Percentiles rank a stretch among this genome's conserved stretches.
These are phyloP conservation scores for Medicago lupulina DNA, from an alignment of 306 rosid species.

Conservation along the genomic window DNA sequence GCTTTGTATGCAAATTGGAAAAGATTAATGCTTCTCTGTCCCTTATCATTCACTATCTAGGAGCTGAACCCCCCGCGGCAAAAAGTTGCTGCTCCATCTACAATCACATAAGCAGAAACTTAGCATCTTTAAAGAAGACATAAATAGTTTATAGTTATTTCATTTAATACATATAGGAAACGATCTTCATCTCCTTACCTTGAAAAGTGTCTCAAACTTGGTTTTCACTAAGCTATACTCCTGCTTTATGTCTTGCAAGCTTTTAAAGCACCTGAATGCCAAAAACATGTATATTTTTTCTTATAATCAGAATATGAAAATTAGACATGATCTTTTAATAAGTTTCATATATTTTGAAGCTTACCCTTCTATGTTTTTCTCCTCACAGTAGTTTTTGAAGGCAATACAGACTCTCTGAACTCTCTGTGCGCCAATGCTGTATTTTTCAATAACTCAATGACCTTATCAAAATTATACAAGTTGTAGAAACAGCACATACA, in stretches of 20 bases:
- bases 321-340: too few species aligned
- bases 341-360: too few species aligned
- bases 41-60: slow-evolving; percentile 37
- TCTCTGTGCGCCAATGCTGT: slow-evolving; percentile 88
- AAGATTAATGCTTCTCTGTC: background rate
- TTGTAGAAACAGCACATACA: background rate
- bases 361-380: slow-evolving; percentile 74
- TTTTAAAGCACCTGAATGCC: slow-evolving; percentile 61
- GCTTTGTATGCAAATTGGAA: too few species aligned
- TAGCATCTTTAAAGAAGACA: background rate
- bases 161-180: background rate
- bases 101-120: slow-evolving; percentile 31
- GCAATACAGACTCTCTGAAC: slow-evolving; percentile 70
- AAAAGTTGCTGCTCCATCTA: slow-evolving; percentile 62
- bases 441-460: slow-evolving; percentile 33
- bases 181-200: slow-evolving; percentile 49
- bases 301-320: too few species aligned
- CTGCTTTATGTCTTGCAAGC: slow-evolving; percentile 63
- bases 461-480: slow-evolving; percentile 30
- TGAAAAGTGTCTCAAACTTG: slow-evolving; percentile 74
- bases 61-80: slow-evolving; percentile 47
- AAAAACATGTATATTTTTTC: too few species aligned
- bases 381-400: slow-evolving; percentile 63
- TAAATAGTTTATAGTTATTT: background rate
- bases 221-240: slow-evolving; percentile 63